Evolutionary conservation across 2,329 filamentous ascomycete genomes (phyloP).

Genomic region (Fusarium virguliforme): DNA sequence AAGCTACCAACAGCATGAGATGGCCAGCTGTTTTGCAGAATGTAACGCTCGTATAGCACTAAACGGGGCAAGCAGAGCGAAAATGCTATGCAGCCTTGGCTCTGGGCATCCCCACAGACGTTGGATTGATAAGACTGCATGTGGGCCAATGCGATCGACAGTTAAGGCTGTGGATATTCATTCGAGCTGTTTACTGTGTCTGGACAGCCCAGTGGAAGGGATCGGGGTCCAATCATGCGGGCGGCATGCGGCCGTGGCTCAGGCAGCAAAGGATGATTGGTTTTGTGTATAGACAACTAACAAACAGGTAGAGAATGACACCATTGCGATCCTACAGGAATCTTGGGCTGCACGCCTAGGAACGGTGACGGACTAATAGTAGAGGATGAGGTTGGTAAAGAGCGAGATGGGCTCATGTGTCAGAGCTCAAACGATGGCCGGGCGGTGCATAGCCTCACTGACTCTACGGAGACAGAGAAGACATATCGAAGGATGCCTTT

Average conservation of each 20-base stretch:
- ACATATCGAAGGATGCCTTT: not conserved
- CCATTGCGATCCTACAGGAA: not conserved
- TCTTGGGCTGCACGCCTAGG: too few relatives aligned
- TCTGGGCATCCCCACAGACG: conserved; percentile 2
- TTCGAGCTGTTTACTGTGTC: not conserved
- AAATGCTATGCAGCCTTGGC: not conserved
- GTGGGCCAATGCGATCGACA: not conserved
- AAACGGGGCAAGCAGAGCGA: too few relatives aligned
- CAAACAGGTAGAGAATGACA: not conserved
- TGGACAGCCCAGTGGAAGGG: not conserved
- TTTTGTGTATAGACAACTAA: not conserved
- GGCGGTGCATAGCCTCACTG: too few relatives aligned
- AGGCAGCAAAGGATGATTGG: not conserved
- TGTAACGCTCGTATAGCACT: too few relatives aligned
- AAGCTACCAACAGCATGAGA: not conserved
- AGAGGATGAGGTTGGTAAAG: not conserved
- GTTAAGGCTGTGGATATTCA: not conserved
- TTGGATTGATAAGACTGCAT: conserved; percentile 5
- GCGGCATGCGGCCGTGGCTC: not conserved
- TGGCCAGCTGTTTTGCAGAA: not conserved
- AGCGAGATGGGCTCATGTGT: not conserved
- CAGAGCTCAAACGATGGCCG: too few relatives aligned
- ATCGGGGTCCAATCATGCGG: not conserved
- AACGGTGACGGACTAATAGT: too few relatives aligned
- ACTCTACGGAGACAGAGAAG: too few relatives aligned